Evolutionary conservation across 495 filamentous ascomycete genomes (phyloP).

Genomic region (Antarctomyces pellizariae): DNA sequence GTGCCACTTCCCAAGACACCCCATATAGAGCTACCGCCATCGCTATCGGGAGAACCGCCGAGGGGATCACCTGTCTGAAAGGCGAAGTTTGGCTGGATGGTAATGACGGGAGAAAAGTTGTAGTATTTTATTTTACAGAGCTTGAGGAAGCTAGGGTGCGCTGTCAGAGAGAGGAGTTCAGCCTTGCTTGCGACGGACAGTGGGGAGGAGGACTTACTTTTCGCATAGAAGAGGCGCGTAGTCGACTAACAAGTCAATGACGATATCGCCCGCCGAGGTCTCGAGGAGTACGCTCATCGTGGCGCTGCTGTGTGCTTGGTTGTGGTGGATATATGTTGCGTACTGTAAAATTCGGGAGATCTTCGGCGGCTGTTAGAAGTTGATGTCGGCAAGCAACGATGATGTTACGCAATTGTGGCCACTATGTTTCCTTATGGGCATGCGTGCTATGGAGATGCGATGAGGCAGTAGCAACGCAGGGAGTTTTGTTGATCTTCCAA

Average conservation of each 20-base stretch:
- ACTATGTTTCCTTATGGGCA: no score
- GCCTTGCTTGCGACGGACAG: constrained; percentile 6
- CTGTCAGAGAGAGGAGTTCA: no score
- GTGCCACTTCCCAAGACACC: constrained; percentile 48
- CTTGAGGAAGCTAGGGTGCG: constrained; percentile 83
- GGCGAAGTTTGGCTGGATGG: constrained; percentile 74
- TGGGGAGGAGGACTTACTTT: constrained; percentile 36
- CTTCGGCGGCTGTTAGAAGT: no score
- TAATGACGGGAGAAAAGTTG: constrained; percentile 81
- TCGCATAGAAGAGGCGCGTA: constrained; percentile 75
- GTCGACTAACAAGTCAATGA: constrained; percentile 73
- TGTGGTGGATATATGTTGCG: no score
- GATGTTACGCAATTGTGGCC: no score
- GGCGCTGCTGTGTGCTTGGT: no score
- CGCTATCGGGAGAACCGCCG: constrained; percentile 54
- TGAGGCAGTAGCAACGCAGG: no score
- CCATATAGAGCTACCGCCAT: constrained; percentile 87
- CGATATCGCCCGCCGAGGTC: constrained; percentile 78
- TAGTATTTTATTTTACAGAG: constrained; percentile 96
- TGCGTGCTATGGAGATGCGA: no score
- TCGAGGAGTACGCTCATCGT: constrained; percentile 60
- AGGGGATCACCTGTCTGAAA: constrained; percentile 90
- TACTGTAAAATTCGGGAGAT: no score
- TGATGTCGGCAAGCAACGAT: no score
- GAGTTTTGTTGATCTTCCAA: no score